A percentile compares a stretch with the other conserved stretches of the same genome.
Conservation (phyloP, 2,329 filamentous ascomycete species). For the Calonectria naviculata region DNA sequence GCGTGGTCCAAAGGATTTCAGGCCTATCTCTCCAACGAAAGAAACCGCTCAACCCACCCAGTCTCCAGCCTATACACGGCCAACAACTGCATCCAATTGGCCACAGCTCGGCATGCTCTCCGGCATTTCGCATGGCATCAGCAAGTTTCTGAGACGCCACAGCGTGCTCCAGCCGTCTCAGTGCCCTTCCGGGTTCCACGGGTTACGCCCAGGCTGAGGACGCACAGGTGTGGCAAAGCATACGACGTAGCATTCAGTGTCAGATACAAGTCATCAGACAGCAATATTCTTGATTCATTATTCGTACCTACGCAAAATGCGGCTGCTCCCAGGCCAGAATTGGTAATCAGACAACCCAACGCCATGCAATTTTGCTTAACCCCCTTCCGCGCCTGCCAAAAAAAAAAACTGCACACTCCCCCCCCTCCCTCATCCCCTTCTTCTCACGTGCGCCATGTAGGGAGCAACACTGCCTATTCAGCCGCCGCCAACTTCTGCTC, state of each 20-base stretch:
- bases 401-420: not conserved
- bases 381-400: not conserved
- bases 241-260: not conserved
- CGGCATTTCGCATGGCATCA: not conserved
- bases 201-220: not conserved
- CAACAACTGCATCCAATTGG: not conserved
- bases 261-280: slow-evolving; percentile 1
- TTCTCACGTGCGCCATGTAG: not conserved
- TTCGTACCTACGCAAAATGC: not conserved
- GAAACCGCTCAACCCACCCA: not conserved
- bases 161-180: not conserved
- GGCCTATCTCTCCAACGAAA: not conserved
- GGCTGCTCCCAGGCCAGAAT: not conserved
- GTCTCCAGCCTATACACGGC: not conserved
- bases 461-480: not conserved
- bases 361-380: not conserved
- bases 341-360: not conserved
- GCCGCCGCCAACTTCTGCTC: slow-evolving; percentile 46
- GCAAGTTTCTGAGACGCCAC: not conserved
- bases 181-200: not conserved
- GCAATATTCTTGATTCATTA: not conserved
- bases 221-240: not conserved
- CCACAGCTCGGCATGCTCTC: not conserved
- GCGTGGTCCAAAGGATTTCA: not conserved
- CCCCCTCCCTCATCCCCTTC: not conserved